phyloP scores from a whole-genome alignment of 2,329 filamentous ascomycete genomes.

The Cercospora sp. region DNA sequence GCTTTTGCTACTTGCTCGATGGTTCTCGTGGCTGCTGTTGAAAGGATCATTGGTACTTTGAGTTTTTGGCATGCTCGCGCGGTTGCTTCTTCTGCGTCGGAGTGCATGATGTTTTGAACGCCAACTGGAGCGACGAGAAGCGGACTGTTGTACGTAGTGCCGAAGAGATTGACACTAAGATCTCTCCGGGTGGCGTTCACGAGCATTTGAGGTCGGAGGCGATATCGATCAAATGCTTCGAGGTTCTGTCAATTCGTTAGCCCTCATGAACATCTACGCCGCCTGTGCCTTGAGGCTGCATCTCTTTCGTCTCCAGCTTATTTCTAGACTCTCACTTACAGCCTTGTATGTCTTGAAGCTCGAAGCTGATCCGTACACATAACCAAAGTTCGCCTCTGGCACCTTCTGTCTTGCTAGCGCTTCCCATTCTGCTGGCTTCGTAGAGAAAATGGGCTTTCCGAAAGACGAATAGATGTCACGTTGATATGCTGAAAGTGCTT shows the following conservation, averaged over 20 bases:
- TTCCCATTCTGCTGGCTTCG: constrained; percentile 45
- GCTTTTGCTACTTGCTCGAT: constrained; percentile 67
- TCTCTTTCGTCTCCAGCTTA: no score
- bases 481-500: constrained; percentile 34
- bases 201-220: constrained; percentile 45
- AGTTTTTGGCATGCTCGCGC: constrained; percentile 62
- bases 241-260: constrained; percentile 32
- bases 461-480: constrained; percentile 43
- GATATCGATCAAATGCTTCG: constrained; percentile 43
- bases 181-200: constrained; percentile 40
- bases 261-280: not conserved
- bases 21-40: constrained; percentile 62
- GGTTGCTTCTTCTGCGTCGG: constrained; percentile 63
- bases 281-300: no score
- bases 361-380: constrained; percentile 43
- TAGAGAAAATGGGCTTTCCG: constrained; percentile 42
- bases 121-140: constrained; percentile 68
- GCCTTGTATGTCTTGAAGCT: constrained; percentile 40
- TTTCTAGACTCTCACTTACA: not conserved
- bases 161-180: constrained; percentile 37
- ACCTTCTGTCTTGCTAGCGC: constrained; percentile 38
- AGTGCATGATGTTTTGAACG: constrained; percentile 67
- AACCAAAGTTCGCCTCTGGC: constrained; percentile 43
- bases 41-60: constrained; percentile 65
- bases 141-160: constrained; percentile 51